Evolutionary conservation across 192 early-diverging fungal genomes (phyloP), one percentile per base, ranked within the genome.

Genomic region (Coemansia sp.): DNA sequence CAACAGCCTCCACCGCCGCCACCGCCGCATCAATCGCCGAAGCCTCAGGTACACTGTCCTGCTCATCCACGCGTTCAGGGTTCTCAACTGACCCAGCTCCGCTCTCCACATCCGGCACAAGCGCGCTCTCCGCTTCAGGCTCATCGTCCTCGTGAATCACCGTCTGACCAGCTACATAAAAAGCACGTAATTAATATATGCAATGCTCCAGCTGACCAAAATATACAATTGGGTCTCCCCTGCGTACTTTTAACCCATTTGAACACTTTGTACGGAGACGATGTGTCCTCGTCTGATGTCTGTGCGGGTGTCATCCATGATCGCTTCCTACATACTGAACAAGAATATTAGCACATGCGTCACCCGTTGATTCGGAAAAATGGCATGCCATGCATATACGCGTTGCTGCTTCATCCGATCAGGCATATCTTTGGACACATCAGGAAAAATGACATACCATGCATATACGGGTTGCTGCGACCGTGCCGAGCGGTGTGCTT

Each of bases 121-220:
- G 57, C 48, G 9, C 35, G 16, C 23, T 53, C 43, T 29, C 10
- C 59, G 35, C 55, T 4, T 48, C 23, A 12, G 51, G 57, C 31
- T 49, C 65, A 26, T 67, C 71, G 38, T 79, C 76, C 58, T 79
- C 76, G 60, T 79, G 76, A 51, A 79, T 71, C 51, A 79, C 70
- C 22, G 76, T 79, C 60, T 79, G 76, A 29, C 76, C 76, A 54
- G 76, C 75, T 77, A 75, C n/a, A 49, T 16, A 61, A 5, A 26
- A 19, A 23, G 29, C 22, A 8, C 17, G 27, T 25, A 54, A 50
- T 69, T 75, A 75, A 75, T 75, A 57, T 69, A 75, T 75, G 73
- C 73, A 19, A 17, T 10, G 8, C 50, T 25, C 17, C 50, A 23
- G 17, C 50, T 41, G 17, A 3, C 19, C 11, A 35, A 35, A 35